Conservation (phyloP, 805 yeast species). For the Barnettozyma salicaria region DNA sequence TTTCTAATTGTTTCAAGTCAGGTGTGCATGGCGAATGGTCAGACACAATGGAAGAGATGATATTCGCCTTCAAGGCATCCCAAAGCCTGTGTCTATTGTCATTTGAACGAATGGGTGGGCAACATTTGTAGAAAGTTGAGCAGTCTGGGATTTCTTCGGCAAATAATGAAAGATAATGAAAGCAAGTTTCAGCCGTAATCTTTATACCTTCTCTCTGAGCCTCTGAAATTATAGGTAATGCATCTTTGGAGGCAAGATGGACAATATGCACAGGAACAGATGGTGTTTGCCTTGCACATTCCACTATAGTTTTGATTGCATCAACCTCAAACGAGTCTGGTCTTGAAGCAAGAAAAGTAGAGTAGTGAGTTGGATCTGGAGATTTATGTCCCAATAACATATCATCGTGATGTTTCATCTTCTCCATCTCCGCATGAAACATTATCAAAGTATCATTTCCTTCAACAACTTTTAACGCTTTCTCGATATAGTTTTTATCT, state of each 20-base stretch:
- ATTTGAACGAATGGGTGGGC: constrained; percentile 87
- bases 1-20: constrained; percentile 69
- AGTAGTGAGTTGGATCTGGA: constrained; percentile 31
- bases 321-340: constrained; percentile 86
- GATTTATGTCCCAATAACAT: constrained; percentile 18
- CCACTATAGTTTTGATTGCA: constrained; percentile 69
- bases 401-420: constrained; percentile 12
- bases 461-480: constrained; percentile 60
- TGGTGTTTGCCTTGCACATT: constrained; percentile 52
- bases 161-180: constrained; percentile 75
- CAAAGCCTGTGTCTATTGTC: constrained; percentile 68
- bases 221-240: constrained; percentile 61
- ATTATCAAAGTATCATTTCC: constrained; percentile 65
- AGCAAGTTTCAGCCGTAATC: constrained; percentile 87
- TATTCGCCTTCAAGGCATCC: constrained; percentile 62
- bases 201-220: constrained; percentile 59
- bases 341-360: constrained; percentile 50
- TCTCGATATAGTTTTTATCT: constrained; percentile 51
- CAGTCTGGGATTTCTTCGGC: constrained; percentile 76
- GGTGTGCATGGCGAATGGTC: constrained; percentile 98
- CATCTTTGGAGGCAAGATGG: constrained; percentile 82
- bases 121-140: constrained; percentile 83
- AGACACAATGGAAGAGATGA: constrained; percentile 81
- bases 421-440: constrained; percentile 87
- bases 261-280: constrained; percentile 77